These are phyloP conservation scores for Lactifluus hygrophoroides DNA, from an alignment of 768 basidiomycete species.

Conservation along the genomic window DNA sequence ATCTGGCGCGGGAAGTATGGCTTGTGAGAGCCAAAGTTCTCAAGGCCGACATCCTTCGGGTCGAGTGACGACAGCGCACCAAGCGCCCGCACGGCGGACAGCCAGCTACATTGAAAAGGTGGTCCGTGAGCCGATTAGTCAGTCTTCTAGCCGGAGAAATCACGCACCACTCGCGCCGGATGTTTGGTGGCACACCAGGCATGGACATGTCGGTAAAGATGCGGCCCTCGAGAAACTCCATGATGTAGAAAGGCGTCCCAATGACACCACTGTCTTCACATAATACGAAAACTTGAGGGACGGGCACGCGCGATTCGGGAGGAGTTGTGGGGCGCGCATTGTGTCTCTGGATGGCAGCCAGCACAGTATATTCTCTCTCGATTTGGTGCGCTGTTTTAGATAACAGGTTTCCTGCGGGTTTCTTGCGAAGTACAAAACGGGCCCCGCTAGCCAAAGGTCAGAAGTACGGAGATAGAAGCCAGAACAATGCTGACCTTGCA, in stretches of 20 bases:
- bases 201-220: conserved; percentile 85
- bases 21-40: conserved; percentile 59
- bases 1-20: conserved; percentile 93
- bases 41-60: conserved; percentile 59
- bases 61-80: conserved; percentile 56
- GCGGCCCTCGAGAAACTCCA: conserved; percentile 92
- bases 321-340: conserved; percentile 49
- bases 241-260: conserved; percentile 91
- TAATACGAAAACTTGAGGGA: conserved; percentile 75
- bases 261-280: conserved; percentile 73
- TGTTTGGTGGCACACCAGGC: conserved; percentile 53
- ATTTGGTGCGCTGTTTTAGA: conserved; percentile 92
- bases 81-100: conserved; percentile 64
- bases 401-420: conserved; percentile 80
- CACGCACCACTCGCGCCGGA: conserved; percentile 64
- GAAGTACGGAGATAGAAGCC: not conserved
- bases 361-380: conserved; percentile 83
- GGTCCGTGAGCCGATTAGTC: not conserved
- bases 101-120: conserved; percentile 45
- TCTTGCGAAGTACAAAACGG: conserved; percentile 84
- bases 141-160: not conserved
- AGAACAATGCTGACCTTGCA: conserved; percentile 40
- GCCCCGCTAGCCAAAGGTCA: conserved; percentile 29
- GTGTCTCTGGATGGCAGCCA: conserved; percentile 67
- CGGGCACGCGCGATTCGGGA: conserved; percentile 54